Evolutionary conservation across 345 rosid genomes (phyloP).

Genomic region (Diplotaxis tenuifolia): DNA sequence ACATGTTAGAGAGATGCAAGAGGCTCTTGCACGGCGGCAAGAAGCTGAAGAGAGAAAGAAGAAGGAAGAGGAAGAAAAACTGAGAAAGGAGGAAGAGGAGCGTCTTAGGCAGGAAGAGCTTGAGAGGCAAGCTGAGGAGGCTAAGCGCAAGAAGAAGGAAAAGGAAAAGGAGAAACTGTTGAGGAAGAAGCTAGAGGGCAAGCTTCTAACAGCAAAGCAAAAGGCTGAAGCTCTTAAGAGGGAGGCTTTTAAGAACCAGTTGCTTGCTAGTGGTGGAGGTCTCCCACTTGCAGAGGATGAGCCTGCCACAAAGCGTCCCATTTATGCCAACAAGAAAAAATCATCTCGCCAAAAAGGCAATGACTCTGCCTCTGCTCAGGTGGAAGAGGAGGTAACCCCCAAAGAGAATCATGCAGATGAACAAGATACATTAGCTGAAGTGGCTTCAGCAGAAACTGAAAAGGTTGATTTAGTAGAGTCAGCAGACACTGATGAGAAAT

Average conservation of each 20-base stretch:
- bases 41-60: conserved; percentile 79
- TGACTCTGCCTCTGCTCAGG: conserved; percentile 48
- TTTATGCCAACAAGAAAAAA: conserved; percentile 78
- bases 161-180: conserved; percentile 81
- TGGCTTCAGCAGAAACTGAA: conserved; percentile 45
- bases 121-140: conserved; percentile 92
- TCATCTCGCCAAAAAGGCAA: conserved; percentile 57
- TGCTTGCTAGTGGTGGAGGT: conserved; percentile 57
- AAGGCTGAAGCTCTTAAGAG: conserved; percentile 80
- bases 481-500: conserved; percentile 42
- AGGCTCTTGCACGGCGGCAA: conserved; percentile 73
- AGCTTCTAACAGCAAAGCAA: conserved; percentile 81
- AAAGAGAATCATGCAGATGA: conserved; percentile 45
- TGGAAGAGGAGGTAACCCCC: conserved; percentile 45
- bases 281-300: conserved; percentile 45
- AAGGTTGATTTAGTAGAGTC: conserved; percentile 49
- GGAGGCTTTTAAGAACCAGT: conserved; percentile 85
- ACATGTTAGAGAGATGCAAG: conserved; percentile 97
- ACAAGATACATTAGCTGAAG: conserved; percentile 39
- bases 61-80: conserved; percentile 84
- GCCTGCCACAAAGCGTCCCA: conserved; percentile 68
- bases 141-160: conserved; percentile 80
- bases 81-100: conserved; percentile 92
- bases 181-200: conserved; percentile 92
- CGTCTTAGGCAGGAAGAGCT: conserved; percentile 74